Evolutionary conservation across 2,329 filamentous ascomycete genomes (phyloP), one percentile per base, ranked within the genome.

Genomic region (Aspergillus unguis): DNA sequence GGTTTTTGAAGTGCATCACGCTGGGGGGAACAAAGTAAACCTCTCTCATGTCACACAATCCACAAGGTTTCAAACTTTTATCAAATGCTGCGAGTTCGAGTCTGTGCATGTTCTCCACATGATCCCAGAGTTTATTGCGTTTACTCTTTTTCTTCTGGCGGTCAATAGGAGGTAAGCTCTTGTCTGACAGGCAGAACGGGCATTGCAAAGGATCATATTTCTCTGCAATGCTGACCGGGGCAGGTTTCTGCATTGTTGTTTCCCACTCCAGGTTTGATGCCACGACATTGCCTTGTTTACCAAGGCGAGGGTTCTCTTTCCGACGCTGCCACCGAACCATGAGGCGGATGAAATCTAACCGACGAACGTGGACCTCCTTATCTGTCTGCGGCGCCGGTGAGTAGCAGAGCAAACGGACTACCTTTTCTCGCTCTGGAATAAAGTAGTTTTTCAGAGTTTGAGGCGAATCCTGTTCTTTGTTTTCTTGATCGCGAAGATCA

Each of bases 361-460:
- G 29, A 28, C 25, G 10, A 48, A 37, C 29, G 26, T 50, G 23
- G 10, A 31, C 40, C 36, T 58, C 43, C 31, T 60, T 46, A 44
- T 35, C 28, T 35, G 41, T 52, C 32, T 49, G 37, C 9, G 41
- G 28, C 8, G 17, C 11, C 10, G 49, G 29, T 5, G 47, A 45
- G 33, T 55, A 55, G 47, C 7, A 58, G 7, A 58, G 47, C 8
- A 55, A 36, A 26, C 23, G 2, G 23, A 60, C 56, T 29, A 57
- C 11, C 48, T 52, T 42, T 48, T 27, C 48, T 23, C 45, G 44
- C 42, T 62, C 52, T 10, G 11, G 29, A 50, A 60, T 56, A 32
- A 49, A 45, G 29, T 58, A 60, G 31, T 38, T n/a, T n/a, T n/a
- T n/a, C n/a, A n/a, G 9, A 26, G 27, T 35, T 37, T 23, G 43